Evolutionary conservation across 306 rosid species (phyloP).

Genomic region (Castanea sativa): DNA sequence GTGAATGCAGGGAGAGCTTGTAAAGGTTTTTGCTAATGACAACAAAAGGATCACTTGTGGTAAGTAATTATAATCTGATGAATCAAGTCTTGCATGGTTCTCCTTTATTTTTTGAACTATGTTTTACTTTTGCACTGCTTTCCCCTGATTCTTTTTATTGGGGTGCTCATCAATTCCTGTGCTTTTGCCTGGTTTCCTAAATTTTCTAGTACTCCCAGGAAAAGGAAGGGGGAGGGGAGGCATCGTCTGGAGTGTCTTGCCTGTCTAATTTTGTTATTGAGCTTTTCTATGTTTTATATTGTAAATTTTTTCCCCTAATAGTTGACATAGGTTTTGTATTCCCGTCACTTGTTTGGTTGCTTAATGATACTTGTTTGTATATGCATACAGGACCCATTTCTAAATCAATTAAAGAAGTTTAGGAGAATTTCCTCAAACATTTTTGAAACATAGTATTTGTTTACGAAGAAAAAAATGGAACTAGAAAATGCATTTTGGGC

Average conservation of each 20-base stretch:
- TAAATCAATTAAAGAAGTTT: not conserved
- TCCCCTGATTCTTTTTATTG: not conserved
- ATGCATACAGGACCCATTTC: not conserved
- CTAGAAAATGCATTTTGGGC: not conserved
- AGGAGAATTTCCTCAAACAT: not conserved
- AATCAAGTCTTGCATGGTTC: not conserved
- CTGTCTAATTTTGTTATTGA: not conserved
- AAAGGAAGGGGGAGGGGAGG: not conserved
- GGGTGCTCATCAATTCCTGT: not conserved
- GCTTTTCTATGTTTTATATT: not conserved
- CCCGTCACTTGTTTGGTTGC: not conserved
- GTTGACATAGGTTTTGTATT: not conserved
- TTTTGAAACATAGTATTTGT: not conserved
- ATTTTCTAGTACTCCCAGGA: not conserved
- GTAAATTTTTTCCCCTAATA: not conserved
- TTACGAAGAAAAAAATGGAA: not conserved
- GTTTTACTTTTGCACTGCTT: not conserved
- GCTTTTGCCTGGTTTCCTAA: not conserved
- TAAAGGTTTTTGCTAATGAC: conserved; percentile 80
- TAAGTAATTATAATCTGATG: conserved; percentile 37
- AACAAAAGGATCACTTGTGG: conserved; percentile 75
- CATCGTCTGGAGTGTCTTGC: not conserved
- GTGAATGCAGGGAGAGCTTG: conserved; percentile 86
- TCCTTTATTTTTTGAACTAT: not conserved
- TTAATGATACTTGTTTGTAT: not conserved